Percentiles rank a stretch among this genome's conserved stretches.
These are phyloP conservation scores for Massariosphaeria phaeospora DNA, from an alignment of 495 filamentous ascomycete species.

Conservation along the genomic window DNA sequence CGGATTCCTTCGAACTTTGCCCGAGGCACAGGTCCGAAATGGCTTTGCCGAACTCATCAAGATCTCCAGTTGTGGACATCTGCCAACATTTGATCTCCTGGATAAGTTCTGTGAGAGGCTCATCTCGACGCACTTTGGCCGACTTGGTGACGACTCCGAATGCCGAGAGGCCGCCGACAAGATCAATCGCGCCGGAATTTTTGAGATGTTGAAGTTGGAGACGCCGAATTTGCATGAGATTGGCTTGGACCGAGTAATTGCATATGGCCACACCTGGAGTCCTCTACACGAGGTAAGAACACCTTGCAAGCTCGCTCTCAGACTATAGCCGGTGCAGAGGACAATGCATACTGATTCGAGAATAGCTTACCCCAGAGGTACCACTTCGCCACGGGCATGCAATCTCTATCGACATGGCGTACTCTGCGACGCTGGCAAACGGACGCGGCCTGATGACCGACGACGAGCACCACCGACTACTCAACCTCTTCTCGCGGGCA, in stretches of 20 bases:
- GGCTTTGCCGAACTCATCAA: slow-evolving; percentile 60
- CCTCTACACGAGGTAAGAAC: too few relatives aligned
- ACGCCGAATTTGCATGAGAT: slow-evolving; percentile 62
- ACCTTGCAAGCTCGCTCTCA: too few relatives aligned
- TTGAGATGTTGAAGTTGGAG: slow-evolving; percentile 61
- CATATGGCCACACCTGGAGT: slow-evolving; percentile 64
- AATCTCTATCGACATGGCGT: slow-evolving; percentile 65
- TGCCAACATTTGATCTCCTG: slow-evolving; percentile 54
- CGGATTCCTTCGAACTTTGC: slow-evolving; percentile 56
- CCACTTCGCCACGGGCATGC: slow-evolving; percentile 62
- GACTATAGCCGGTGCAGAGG: too few relatives aligned
- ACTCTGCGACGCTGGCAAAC: slow-evolving; percentile 41
- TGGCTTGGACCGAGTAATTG: slow-evolving; percentile 58
- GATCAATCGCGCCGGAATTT: slow-evolving; percentile 56
- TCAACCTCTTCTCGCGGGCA: slow-evolving; percentile 56
- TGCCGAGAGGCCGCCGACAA: slow-evolving; percentile 52
- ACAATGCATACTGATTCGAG: too few relatives aligned
- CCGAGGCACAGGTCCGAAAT: slow-evolving; percentile 57
- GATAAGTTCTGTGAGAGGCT: slow-evolving; percentile 58
- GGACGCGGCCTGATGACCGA: slow-evolving; percentile 48
- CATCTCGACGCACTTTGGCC: slow-evolving; percentile 54
- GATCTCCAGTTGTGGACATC: slow-evolving; percentile 50
- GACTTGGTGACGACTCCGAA: slow-evolving; percentile 48
- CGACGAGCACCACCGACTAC: slow-evolving; percentile 50
- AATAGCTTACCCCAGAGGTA: slow-evolving; percentile 55